These are phyloP conservation scores for Clitopilus passeckerianus DNA, from an alignment of 768 basidiomycete genomes.

Conservation along the genomic window DNA sequence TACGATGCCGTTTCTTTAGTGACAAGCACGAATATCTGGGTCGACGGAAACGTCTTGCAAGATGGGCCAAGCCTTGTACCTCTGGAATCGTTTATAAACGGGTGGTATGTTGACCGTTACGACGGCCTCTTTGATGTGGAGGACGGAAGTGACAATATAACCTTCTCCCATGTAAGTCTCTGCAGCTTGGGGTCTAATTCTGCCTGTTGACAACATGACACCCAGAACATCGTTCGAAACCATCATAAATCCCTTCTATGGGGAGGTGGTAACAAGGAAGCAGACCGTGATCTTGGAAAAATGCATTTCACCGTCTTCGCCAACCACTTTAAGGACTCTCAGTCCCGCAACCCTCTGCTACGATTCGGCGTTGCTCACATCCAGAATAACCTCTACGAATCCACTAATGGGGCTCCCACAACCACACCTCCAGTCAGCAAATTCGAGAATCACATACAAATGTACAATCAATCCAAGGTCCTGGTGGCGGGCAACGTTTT, in stretches of 20 bases:
- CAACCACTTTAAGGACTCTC: conserved; percentile 12
- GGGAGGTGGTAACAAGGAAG: conserved; percentile 11
- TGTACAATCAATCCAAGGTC: conserved; percentile 11
- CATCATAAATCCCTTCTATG: conserved; percentile 13
- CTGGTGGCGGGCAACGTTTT: conserved; percentile 14
- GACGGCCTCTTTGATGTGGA: conserved; percentile 14
- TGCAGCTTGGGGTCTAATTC: background rate
- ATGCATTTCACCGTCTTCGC: conserved; percentile 11
- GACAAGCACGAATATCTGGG: conserved; percentile 13
- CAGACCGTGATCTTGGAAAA: conserved; percentile 10
- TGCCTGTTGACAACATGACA: background rate
- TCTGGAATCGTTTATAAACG: background rate
- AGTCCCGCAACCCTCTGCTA: conserved; percentile 12
- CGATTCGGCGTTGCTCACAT: conserved; percentile 15
- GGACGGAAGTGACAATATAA: conserved; percentile 14
- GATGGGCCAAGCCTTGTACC: conserved; percentile 1
- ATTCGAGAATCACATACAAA: conserved; percentile 10
- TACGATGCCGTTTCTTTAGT: conserved; percentile 12
- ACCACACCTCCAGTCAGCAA: conserved; percentile 7
- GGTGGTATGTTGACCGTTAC: conserved; percentile 10
- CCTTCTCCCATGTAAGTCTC: conserved; percentile 11
- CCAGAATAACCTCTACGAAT: conserved; percentile 11
- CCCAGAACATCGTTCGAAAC: conserved; percentile 11
- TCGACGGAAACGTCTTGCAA: conserved; percentile 11
- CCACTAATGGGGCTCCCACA: conserved; percentile 1